Percentiles rank a stretch among this genome's conserved stretches.
Evolutionary conservation across 1,284 basidiomycete species (phyloP).

Genomic region (Peniophora sp.): DNA sequence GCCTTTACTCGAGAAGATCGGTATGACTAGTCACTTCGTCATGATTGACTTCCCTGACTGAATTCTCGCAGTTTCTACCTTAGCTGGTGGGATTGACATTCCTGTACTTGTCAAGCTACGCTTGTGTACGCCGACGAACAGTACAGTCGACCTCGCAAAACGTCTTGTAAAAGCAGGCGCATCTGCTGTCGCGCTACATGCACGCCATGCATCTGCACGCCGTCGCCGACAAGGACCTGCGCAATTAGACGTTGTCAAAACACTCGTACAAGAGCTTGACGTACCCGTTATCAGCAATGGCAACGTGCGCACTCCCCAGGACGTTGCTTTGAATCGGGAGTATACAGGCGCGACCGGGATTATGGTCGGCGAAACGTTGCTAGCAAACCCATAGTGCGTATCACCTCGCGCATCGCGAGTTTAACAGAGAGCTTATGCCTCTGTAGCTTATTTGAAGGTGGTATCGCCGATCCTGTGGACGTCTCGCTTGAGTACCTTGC

Average conservation of each 20-base stretch:
- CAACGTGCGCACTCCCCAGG: slow-evolving; percentile 55
- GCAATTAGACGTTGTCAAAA: slow-evolving; percentile 49
- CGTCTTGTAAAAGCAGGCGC: slow-evolving; percentile 54
- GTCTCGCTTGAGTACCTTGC: slow-evolving; percentile 59
- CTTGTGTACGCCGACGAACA: slow-evolving; percentile 33
- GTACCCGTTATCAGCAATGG: slow-evolving; percentile 70
- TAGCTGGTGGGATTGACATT: slow-evolving; percentile 48
- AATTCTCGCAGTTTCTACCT: slow-evolving; percentile 39
- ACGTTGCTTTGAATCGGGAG: slow-evolving; percentile 44
- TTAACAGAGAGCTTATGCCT: not conserved
- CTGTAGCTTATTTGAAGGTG: slow-evolving; percentile 42
- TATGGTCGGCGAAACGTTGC: slow-evolving; percentile 70
- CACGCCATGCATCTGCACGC: slow-evolving; percentile 60
- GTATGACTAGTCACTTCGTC: slow-evolving; percentile 25
- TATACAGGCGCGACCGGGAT: slow-evolving; percentile 63
- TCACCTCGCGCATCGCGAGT: not conserved
- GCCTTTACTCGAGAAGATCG: slow-evolving; percentile 55
- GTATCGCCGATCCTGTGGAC: slow-evolving; percentile 48
- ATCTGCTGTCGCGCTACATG: slow-evolving; percentile 63
- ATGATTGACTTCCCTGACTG: not conserved
- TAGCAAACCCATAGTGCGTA: slow-evolving; percentile 61
- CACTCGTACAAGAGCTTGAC: slow-evolving; percentile 38
- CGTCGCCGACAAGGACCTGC: slow-evolving; percentile 62
- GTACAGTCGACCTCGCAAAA: slow-evolving; percentile 48
- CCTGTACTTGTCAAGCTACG: slow-evolving; percentile 58